Percentiles rank a stretch among this genome's conserved stretches.
Conservation (phyloP, 179 eudicot genomes). For the Drosera spatulata region DNA sequence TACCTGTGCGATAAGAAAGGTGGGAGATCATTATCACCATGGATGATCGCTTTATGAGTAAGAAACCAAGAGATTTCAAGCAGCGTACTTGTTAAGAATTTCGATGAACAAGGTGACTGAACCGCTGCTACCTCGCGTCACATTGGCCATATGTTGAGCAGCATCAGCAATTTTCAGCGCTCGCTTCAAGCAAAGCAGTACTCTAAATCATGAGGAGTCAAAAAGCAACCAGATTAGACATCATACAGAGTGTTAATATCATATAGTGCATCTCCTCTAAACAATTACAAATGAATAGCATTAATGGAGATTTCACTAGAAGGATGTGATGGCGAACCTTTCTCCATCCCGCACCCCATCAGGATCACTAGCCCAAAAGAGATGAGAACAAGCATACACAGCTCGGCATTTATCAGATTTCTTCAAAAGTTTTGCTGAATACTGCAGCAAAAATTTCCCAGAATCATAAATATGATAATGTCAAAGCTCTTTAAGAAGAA, state of each 20-base stretch:
- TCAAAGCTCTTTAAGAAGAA: conserved; percentile 3
- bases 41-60: background rate
- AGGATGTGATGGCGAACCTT: conserved; percentile 31
- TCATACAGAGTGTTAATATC: background rate
- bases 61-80: background rate
- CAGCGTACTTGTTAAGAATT: conserved; percentile 77
- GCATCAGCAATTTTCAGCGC: conserved; percentile 91
- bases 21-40: conserved; percentile 4
- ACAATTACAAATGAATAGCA: too few relatives aligned
- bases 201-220: conserved; percentile 39
- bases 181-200: conserved; percentile 91
- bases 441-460: conserved; percentile 31
- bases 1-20: conserved; percentile 37
- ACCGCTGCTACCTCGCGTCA: conserved; percentile 79
- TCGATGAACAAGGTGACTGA: conserved; percentile 80
- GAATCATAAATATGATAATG: background rate
- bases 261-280: background rate
- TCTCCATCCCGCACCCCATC: conserved; percentile 85
- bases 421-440: conserved; percentile 92
- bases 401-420: conserved; percentile 98
- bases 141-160: conserved; percentile 93
- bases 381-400: conserved; percentile 90
- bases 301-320: too few relatives aligned
- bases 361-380: conserved; percentile 85
- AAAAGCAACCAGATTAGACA: conserved; percentile 1